Base-by-base conservation (phyloP, 345 rosid genomes). In the Citrus australasica region DNA sequence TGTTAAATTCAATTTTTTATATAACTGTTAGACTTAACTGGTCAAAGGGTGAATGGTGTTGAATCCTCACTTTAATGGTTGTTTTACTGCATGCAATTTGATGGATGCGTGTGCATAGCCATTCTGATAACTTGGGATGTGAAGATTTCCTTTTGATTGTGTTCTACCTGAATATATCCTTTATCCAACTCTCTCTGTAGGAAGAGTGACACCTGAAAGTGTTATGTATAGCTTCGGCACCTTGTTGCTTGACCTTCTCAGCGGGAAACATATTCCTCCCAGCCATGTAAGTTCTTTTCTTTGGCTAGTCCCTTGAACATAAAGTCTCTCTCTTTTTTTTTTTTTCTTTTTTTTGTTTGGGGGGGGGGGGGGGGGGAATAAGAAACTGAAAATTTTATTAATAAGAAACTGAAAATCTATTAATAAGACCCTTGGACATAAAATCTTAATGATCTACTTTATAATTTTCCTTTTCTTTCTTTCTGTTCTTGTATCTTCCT, bases 251-350 rank as follows among this genome's bases (percentile, higher is more conserved):
- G 98, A 95, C 82, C 98, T 95, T 83, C 92, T 95, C 56, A 92
- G 97, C 46, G 98, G 98, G 80, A 94, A 92, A 81, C 98, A 94
- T 87, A 94, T 94, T 86, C 95, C 98, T 86, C 98, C 97, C 8
- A 88, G 98, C 85, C 98, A 92, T 80, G 98, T 95, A 85, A 90
- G 92, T 85, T 70, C 56, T 78, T 21, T 71, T n/a, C 73, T 72
- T 51, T 53, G 24, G 6, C 30, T 53, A 69, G 46, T 59, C 63
- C 33, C 13, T 33, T 75, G 32, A 33, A 66, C 37, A 51, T 28
- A 33, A 38, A 38, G 42, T 38, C 42, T 38, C 2, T 38, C 9
- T 8, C 0, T 0, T 8, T 8, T 38, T 8, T 4, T 32, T 4
- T 4, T 32, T 4, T 0, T 32, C 4, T 32, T 30, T 30, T 30